A percentile compares a stretch with the other conserved stretches of the same genome.
Evolutionary conservation across 176 grass and related monocot species (phyloP).

Genomic region (Aegilops umbellulata): DNA sequence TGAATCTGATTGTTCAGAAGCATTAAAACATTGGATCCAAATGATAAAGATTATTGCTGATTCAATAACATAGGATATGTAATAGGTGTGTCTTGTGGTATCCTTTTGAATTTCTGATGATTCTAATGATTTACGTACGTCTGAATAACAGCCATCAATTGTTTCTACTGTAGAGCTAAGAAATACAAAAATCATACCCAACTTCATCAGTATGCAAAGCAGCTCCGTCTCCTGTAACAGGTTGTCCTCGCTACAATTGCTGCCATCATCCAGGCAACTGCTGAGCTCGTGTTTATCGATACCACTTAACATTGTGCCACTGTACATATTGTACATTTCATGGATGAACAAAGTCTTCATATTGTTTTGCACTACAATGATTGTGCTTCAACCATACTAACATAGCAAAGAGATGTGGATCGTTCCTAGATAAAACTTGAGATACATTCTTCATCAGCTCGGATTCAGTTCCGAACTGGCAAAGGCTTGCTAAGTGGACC

Average conservation of each 20-base stretch:
- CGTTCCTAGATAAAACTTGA: too few relatives aligned
- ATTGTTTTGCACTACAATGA: background rate
- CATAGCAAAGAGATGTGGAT: too few relatives aligned
- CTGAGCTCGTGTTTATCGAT: constrained; percentile 47
- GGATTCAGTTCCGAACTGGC: too few relatives aligned
- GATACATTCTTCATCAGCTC: too few relatives aligned
- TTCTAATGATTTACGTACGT: background rate
- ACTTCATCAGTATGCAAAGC: too few relatives aligned
- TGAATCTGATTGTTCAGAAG: background rate
- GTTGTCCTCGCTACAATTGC: constrained; percentile 63
- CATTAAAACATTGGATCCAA: background rate
- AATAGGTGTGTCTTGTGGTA: too few relatives aligned
- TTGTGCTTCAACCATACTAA: too few relatives aligned
- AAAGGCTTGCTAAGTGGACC: background rate
- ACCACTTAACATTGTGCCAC: background rate
- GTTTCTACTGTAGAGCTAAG: too few relatives aligned
- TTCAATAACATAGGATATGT: background rate
- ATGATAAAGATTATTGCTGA: background rate
- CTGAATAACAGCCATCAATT: too few relatives aligned
- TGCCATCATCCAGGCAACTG: constrained; percentile 46
- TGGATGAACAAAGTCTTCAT: background rate
- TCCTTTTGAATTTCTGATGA: background rate
- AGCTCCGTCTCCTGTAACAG: constrained; percentile 22
- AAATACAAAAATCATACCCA: too few relatives aligned
- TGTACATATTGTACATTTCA: constrained; percentile 44